phyloP scores from a whole-genome alignment of 495 filamentous ascomycete genomes.

The Aspergillus bridgeri region DNA sequence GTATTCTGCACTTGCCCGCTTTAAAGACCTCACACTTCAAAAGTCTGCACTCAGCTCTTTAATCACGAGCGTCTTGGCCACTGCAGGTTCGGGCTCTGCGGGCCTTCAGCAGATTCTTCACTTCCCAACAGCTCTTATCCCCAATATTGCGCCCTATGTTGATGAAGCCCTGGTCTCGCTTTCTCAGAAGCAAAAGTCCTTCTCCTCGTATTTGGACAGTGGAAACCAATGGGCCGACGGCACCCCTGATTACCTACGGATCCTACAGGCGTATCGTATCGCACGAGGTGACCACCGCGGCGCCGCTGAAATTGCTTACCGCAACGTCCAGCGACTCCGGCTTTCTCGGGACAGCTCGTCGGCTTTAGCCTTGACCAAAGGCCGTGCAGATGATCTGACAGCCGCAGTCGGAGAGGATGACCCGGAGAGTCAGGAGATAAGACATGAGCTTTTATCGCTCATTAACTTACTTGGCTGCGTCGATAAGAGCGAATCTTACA shows the following conservation, averaged over 20 bases:
- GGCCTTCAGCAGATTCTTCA: constrained; percentile 60
- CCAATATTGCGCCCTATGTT: constrained; percentile 68
- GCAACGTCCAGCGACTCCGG: constrained; percentile 56
- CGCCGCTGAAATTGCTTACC: constrained; percentile 72
- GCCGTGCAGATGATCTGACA: constrained; percentile 48
- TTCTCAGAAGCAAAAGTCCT: constrained; percentile 35
- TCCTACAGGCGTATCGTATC: constrained; percentile 87
- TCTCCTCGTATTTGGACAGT: constrained; percentile 33
- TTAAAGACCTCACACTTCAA: constrained; percentile 66
- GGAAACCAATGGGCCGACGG: constrained; percentile 28
- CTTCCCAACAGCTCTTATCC: constrained; percentile 60
- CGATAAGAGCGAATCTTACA: constrained; percentile 73
- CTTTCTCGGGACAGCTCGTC: constrained; percentile 46
- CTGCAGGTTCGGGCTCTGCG: constrained; percentile 52
- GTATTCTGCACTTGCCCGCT: constrained; percentile 69
- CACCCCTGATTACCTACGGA: constrained; percentile 62
- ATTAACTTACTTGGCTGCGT: constrained; percentile 88
- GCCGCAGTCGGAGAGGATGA: constrained; percentile 50
- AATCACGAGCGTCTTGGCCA: constrained; percentile 66
- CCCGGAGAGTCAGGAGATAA: constrained; percentile 51
- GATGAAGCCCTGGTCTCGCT: constrained; percentile 69
- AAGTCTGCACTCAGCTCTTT: constrained; percentile 61
- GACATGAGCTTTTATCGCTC: constrained; percentile 69
- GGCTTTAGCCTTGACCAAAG: constrained; percentile 31
- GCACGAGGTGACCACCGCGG: constrained; percentile 81